Percentiles rank a stretch among this genome's conserved stretches.
Evolutionary conservation across 805 yeast genomes (phyloP).

Genomic region (Myxozyma udenii): DNA sequence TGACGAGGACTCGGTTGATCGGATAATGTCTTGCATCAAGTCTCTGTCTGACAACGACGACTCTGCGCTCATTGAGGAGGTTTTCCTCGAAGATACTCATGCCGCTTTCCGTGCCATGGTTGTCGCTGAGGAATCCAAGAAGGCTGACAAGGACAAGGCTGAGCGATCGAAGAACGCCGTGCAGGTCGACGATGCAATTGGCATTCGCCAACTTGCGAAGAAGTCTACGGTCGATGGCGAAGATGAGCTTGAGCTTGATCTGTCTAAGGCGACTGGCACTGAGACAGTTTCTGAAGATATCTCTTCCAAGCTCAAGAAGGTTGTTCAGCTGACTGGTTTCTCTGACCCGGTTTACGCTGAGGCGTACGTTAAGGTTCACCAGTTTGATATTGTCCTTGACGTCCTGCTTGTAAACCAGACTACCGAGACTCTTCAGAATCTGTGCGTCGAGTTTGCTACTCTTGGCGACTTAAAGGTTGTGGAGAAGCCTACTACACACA

Average conservation of each 20-base stretch:
- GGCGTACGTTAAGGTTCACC: slow-evolving; percentile 93
- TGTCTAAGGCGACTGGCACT: slow-evolving; percentile 51
- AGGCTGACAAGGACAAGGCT: slow-evolving; percentile 49
- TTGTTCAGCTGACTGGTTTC: slow-evolving; percentile 94
- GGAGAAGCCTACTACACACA: slow-evolving; percentile 84
- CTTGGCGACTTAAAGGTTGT: slow-evolving; percentile 93
- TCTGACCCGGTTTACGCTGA: slow-evolving; percentile 98
- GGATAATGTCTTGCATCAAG: slow-evolving; percentile 83
- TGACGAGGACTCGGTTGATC: slow-evolving; percentile 96
- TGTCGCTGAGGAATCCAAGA: slow-evolving; percentile 55
- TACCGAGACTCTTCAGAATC: slow-evolving; percentile 76
- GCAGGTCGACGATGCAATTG: slow-evolving; percentile 72
- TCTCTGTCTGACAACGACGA: slow-evolving; percentile 63
- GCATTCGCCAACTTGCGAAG: slow-evolving; percentile 72
- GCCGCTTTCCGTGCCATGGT: slow-evolving; percentile 76
- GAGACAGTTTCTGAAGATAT: slow-evolving; percentile 48
- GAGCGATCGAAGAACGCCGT: slow-evolving; percentile 62
- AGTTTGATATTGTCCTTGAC: slow-evolving; percentile 91
- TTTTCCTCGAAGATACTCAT: slow-evolving; percentile 84
- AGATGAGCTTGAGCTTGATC: slow-evolving; percentile 57
- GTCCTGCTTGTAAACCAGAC: slow-evolving; percentile 95
- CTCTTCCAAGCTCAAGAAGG: slow-evolving; percentile 77
- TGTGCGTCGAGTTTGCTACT: slow-evolving; percentile 92
- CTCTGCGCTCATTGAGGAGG: slow-evolving; percentile 49
- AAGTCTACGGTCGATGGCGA: slow-evolving; percentile 40